Evolutionary conservation across 176 grass and related monocot species (phyloP), one percentile per base, ranked within the genome.

Genomic region (Miscanthus lutarioriparius): DNA sequence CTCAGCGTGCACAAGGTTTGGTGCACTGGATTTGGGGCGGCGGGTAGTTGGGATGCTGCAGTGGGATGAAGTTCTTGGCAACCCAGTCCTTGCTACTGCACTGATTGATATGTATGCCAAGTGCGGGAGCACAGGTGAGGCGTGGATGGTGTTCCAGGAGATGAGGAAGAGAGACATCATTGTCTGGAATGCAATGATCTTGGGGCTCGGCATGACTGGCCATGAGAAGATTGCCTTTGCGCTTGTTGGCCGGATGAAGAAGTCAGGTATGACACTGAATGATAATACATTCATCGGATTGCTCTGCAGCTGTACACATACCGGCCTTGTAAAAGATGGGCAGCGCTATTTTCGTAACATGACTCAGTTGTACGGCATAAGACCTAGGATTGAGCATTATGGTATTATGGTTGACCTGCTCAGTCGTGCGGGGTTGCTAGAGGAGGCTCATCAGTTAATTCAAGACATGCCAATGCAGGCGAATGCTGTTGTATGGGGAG

Each of bases 91-190:
- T 16, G 92, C 87, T 33, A 94, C 92, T 8, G 87, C 92, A 1
- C 64, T 94, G 30, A 91, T 91, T 0, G 87, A 94, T 83, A 94
- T 94, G 89, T 87, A 89, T 23, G 81, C 92, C 62, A 94, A 94
- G 85, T 91, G 89, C 22, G 89, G 92, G 47, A 89, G 84, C 79
- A 85, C 30, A 0, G 5, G 13, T n/a, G 84, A 76, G 11, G 92
- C 87, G 3, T 94, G 89, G 92, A 1, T 7, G 4, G 78, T 94
- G 15, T 94, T 94, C 83, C 62, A 51, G 84, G 54, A 69, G n/a
- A 94, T 94, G 82, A 78, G 64, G 36, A 88, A 76, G 59, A 91
- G 62, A 19, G 89, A 91, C 23, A 28, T 87, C 27, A 67, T 94
- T 87, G 89, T 83, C 26, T 94, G 92, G 92, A 94, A 94, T 37